Base-by-base conservation (phyloP, 2,329 filamentous ascomycete species). In the Trichoderma sp. region DNA sequence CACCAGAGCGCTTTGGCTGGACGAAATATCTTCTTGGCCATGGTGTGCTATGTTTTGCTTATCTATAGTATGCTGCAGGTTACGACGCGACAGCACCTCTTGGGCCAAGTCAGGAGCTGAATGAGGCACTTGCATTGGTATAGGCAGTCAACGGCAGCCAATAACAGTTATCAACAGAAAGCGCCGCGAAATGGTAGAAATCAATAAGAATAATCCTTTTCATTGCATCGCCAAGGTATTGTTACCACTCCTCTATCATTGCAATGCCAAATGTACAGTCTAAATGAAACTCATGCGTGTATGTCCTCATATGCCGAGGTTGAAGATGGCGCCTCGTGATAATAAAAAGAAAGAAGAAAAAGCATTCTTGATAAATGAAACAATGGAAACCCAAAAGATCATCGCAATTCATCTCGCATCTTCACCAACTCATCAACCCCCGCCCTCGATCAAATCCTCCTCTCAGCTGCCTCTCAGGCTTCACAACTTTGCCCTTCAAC, bases 401-500 rank as follows among this genome's bases (percentile, higher is more conserved):
- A 21, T 30, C 32, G 4, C 16, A 5, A 24, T 6, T 10, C 34
- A 43, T 49, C 54, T 34, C 58, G 24, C 28, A 13, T 13, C 49
- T 18, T 72, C 66, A 98, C 96, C 96, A 99, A 82, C 95, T 98
- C 77, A 93, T 87, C 74, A 97, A 67, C 10, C 93, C 92, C 77
- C 84, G 93, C 68, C 84, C 85, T 56, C 96, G 84, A 83, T 99
- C 94, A 81, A 98, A 99, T 0, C 96, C 96, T 30, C 92, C 96
- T 70, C 96, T 83, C 72, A 99, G 79, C 83, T 98, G 94, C 67
- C 85, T 86, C 76, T 90, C 91, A 1, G 94, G 93, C 84, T 97
- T 97, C 64, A 98, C 89, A 30, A 98, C 89, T 83, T 97, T 98
- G 28, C 96, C 96, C 82, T 97, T 91, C 75, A 98, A 79, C 3